phyloP scores from a whole-genome alignment of 2,329 filamentous ascomycete genomes.

The Microsporum audouinii region DNA sequence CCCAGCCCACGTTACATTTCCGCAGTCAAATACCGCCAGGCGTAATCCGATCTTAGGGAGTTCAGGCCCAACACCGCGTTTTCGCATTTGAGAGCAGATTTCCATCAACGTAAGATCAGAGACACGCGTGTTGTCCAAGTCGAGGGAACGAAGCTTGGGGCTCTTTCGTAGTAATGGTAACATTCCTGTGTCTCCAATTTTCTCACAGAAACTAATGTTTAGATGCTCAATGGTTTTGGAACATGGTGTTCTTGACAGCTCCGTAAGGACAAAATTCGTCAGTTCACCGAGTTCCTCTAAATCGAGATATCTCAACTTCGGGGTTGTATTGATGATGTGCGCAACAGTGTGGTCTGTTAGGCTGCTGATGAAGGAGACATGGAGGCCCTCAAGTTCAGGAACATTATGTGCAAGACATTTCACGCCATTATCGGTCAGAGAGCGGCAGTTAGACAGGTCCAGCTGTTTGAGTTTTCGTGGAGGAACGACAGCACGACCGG shows the following conservation, averaged over 20 bases:
- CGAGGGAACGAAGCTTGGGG: conserved; percentile 55
- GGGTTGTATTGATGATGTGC: conserved; percentile 61
- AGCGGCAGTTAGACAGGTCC: conserved; percentile 67
- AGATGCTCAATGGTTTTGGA: conserved; percentile 62
- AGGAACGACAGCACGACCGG: conserved; percentile 62
- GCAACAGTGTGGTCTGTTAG: conserved; percentile 64
- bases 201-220: conserved; percentile 82
- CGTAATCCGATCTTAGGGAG: conserved; percentile 53
- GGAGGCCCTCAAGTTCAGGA: conserved; percentile 69
- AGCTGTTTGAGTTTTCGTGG: conserved; percentile 70
- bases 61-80: conserved; percentile 45
- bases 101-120: conserved; percentile 78
- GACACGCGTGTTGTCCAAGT: conserved; percentile 88
- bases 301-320: conserved; percentile 72
- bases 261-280: conserved; percentile 62
- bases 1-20: conserved; percentile 84
- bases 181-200: conserved; percentile 71
- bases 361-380: conserved; percentile 64
- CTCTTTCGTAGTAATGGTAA: conserved; percentile 70
- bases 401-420: conserved; percentile 60
- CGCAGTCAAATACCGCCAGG: conserved; percentile 81
- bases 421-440: conserved; percentile 63
- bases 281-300: conserved; percentile 72
- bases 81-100: conserved; percentile 66
- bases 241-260: conserved; percentile 66